Percentiles rank a stretch among this genome's conserved stretches.
Evolutionary conservation across 1,139 yeast genomes (phyloP).

Genomic region (Nakaseomyces bracarensis): DNA sequence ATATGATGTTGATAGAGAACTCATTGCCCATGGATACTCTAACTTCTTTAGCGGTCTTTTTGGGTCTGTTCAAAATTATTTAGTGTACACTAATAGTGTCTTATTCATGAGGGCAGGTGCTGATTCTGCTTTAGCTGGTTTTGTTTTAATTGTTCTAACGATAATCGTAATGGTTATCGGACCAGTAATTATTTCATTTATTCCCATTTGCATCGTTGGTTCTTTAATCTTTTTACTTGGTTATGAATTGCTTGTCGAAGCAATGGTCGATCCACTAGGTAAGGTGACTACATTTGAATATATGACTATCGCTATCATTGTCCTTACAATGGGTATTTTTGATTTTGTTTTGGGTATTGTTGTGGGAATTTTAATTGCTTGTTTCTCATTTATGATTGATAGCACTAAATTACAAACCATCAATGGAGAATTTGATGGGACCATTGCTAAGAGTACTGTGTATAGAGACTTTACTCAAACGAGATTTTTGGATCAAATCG

Average conservation of each 20-base stretch:
- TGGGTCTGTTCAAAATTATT: conserved; percentile 88
- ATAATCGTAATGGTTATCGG: conserved; percentile 75
- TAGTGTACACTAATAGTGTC: conserved; percentile 90
- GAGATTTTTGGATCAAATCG: conserved; percentile 75
- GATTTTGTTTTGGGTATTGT: conserved; percentile 91
- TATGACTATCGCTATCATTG: conserved; percentile 72
- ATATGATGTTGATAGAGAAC: conserved; percentile 83
- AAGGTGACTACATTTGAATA: conserved; percentile 71
- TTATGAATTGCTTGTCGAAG: conserved; percentile 79
- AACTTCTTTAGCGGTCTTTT: conserved; percentile 73
- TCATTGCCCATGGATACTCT: conserved; percentile 93
- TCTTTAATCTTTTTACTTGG: conserved; percentile 84
- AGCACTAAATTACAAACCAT: conserved; percentile 82
- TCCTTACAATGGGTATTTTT: conserved; percentile 88
- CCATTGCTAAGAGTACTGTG: conserved; percentile 85
- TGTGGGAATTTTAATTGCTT: conserved; percentile 84
- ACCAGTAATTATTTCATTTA: conserved; percentile 85
- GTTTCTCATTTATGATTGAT: conserved; percentile 83
- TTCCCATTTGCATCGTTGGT: conserved; percentile 94
- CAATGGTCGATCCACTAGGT: conserved; percentile 77
- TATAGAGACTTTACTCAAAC: conserved; percentile 87
- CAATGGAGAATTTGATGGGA: conserved; percentile 76
- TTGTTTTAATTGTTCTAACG: conserved; percentile 77
- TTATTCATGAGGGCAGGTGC: conserved; percentile 92
- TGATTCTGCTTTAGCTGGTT: conserved; percentile 78